phyloP scores from a whole-genome alignment of 768 basidiomycete species.

The Lactarius hatsudake region DNA sequence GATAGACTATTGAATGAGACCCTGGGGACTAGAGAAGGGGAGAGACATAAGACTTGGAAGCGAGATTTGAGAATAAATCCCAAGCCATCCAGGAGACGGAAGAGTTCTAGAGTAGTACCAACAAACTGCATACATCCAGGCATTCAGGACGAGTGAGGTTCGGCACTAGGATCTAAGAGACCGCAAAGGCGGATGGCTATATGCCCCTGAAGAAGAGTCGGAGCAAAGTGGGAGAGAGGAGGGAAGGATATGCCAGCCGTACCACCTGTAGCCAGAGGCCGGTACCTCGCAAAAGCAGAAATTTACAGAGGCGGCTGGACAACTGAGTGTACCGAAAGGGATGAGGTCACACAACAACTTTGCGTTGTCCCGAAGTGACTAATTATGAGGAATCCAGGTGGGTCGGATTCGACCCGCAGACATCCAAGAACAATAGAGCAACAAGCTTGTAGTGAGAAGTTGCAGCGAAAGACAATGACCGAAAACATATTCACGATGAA shows the following conservation, averaged over 20 bases:
- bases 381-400: constrained; percentile 49
- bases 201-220: constrained; percentile 54
- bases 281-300: constrained; percentile 39
- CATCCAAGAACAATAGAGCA: not conserved
- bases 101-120: constrained; percentile 43
- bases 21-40: constrained; percentile 51
- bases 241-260: constrained; percentile 33
- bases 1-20: constrained; percentile 54
- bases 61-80: constrained; percentile 36
- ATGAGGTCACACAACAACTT: constrained; percentile 62
- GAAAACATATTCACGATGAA: constrained; percentile 48
- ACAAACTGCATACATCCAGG: not conserved
- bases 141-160: constrained; percentile 24
- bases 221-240: constrained; percentile 45
- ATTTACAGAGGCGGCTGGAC: constrained; percentile 64
- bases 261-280: not conserved
- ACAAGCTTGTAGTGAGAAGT: constrained; percentile 34
- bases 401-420: too few species aligned
- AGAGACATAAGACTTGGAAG: not conserved
- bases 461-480: constrained; percentile 46
- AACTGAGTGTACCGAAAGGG: constrained; percentile 29
- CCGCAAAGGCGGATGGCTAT: constrained; percentile 59
- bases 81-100: constrained; percentile 60
- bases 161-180: constrained; percentile 46
- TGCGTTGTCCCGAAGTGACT: constrained; percentile 54